Evolutionary conservation across 805 yeast species (phyloP).

Genomic region (Candida koratica): DNA sequence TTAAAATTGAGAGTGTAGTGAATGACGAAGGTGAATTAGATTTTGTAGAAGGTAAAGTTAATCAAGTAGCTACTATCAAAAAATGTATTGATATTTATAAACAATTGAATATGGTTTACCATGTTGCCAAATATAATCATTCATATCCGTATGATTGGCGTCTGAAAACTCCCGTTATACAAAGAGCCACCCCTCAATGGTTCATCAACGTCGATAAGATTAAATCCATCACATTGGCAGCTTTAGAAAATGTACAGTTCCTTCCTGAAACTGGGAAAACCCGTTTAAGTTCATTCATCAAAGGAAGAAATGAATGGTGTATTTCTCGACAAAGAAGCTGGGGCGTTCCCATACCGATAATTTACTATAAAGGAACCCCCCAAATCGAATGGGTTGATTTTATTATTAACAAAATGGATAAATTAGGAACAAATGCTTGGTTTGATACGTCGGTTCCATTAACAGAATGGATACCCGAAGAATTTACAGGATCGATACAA

Average conservation of each 20-base stretch:
- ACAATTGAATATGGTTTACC: conserved; percentile 42
- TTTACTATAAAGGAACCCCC: conserved; percentile 55
- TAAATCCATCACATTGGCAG: conserved; percentile 55
- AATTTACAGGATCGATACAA: conserved; percentile 21
- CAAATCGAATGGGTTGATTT: conserved; percentile 53
- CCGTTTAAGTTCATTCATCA: conserved; percentile 68
- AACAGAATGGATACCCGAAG: conserved; percentile 67
- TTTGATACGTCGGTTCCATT: conserved; percentile 51
- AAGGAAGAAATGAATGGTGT: conserved; percentile 91
- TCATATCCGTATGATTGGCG: conserved; percentile 98
- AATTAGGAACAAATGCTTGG: conserved; percentile 77
- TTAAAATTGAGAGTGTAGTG: conserved; percentile 72
- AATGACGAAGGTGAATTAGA: conserved; percentile 65
- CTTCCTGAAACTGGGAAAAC: conserved; percentile 69
- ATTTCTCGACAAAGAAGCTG: conserved; percentile 92
- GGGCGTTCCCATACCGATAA: conserved; percentile 97
- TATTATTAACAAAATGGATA: conserved; percentile 53
- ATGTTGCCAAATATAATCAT: conserved; percentile 58
- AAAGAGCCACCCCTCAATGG: conserved; percentile 96
- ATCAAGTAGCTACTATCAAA: conserved; percentile 22
- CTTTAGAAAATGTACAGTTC: conserved; percentile 63
- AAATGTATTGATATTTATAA: conserved; percentile 55
- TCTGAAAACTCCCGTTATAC: conserved; percentile 89
- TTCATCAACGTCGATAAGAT: conserved; percentile 80
- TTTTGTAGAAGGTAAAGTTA: conserved; percentile 47